Base-by-base conservation (phyloP, 2,329 filamentous ascomycete genomes). In the Aspergillus thermomutatus region DNA sequence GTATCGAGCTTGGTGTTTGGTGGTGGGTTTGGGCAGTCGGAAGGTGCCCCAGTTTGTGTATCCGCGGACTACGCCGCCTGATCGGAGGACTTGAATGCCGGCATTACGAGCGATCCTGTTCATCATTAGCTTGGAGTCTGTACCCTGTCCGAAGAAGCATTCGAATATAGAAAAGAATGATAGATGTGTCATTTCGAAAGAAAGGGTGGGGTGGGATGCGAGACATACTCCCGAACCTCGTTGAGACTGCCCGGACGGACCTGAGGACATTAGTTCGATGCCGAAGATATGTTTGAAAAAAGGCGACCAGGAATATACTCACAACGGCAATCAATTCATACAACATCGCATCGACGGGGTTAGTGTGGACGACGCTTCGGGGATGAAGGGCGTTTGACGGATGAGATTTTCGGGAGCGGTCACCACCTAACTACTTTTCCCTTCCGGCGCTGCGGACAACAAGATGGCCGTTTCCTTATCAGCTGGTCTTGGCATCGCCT, bases 321-420 rank as follows among this genome's bases (percentile, higher is more conserved):
- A 97, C 94, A 79, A 97, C 88, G 75, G 90, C 94, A 77, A 99
- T 94, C 71, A 97, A 82, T 81, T 99, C 94, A 82, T 99, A 99
- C 79, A 99, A 81, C 94, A 99, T 97, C 64, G 75, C 67, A 61
- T 62, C 59, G 61, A 64, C 58, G 54, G 56, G 56, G 54, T 41
- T 53, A 58, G 57, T 62, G 64, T 60, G 55, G 58, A 53, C 60
- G 56, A 57, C 53, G 59, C 43, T 46, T 63, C 60, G 64, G 57
- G 49, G 58, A 57, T 54, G 55, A 57, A 55, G 50, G 50, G 50
- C 58, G 59, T 59, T 53, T 59, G 56, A 63, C 50, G 54, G 59
- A 60, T 48, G 55, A 64, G 62, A 64, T 64, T 63, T 66, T 66
- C 59, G 55, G 45, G 55, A 60, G 28, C 27, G 31, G 31, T 37